Base-by-base conservation (phyloP, 495 filamentous ascomycete species). In the Glutinoglossum americanum region DNA sequence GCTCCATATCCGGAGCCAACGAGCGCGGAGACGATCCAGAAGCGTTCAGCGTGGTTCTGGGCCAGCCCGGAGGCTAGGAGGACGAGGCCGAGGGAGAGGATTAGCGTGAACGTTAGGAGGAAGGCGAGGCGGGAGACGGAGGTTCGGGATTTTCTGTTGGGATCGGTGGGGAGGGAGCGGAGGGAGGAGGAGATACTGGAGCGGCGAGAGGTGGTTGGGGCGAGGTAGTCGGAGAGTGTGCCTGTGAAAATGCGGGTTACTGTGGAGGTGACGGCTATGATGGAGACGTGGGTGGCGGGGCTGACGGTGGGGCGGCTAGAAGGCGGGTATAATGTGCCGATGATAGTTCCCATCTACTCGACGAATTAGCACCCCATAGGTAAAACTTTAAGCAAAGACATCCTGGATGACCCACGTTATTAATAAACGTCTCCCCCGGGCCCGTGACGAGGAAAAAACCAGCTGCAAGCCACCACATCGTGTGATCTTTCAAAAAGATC, bases 361-460 rank as follows among this genome's bases (percentile, higher is more conserved):
- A 41, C 59, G 48, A 4, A 19, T 51, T 51, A 23, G n/a, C 7
- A 51, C n/a, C n/a, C n/a, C n/a, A n/a, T n/a, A n/a, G n/a, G n/a
- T n/a, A n/a, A n/a, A n/a, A n/a, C n/a, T n/a, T n/a, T n/a, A 57
- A 11, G 55, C 15, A 4, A 39, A 17, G 1, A 39, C 13, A 7
- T 33, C 30, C 30, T 33, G 30, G 30, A 9, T 3, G 3, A 63
- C 62, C 13, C 61, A 78, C 76, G 62, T 98, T 98, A 71, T 97
- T 98, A 64, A 96, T 88, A 69, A 95, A 98, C 9, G 89, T 83
- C 72, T 98, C 92, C 21, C 90, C 89, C 0, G 92, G 89, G 3
- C 92, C 92, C 54, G 85, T 87, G 60, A 93, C 85, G 61, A 96
- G 75, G 76, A 96, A 94, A 71, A 98, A 93, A 25, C 90, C 92